Conservation (phyloP, 768 basidiomycete species). For the Boletus eberwhitei region DNA sequence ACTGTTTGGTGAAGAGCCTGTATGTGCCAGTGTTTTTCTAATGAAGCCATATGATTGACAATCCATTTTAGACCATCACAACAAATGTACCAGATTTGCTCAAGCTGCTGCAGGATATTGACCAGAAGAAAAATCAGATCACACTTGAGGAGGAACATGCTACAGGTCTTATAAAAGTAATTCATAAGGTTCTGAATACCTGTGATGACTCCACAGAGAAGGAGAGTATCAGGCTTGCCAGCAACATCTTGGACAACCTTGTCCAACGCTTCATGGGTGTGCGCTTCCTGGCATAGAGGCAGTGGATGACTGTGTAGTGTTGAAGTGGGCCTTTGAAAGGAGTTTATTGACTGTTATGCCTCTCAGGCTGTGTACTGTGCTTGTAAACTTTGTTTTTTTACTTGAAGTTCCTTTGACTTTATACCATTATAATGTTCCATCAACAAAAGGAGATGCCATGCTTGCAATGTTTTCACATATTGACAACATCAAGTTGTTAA, state of each 20-base stretch:
- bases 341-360: not conserved
- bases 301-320: not conserved
- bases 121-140: constrained; percentile 18
- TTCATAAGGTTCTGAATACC: not conserved
- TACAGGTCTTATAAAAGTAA: constrained; percentile 5
- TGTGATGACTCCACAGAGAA: not conserved
- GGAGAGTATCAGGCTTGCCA: constrained; percentile 10
- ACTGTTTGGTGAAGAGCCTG: constrained; percentile 21
- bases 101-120: constrained; percentile 18
- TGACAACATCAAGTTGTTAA: too few species aligned
- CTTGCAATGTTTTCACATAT: not conserved
- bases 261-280: constrained; percentile 17
- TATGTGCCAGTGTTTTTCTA: not conserved
- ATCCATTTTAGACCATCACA: not conserved
- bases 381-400: not conserved
- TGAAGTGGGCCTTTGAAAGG: not conserved
- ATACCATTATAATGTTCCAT: not conserved
- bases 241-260: constrained; percentile 20
- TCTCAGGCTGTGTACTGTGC: not conserved
- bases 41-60: not conserved
- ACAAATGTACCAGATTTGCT: constrained; percentile 14
- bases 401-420: not conserved
- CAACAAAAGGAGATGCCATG: too few species aligned
- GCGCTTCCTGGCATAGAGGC: not conserved
- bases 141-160: constrained; percentile 15